Percentiles rank a stretch among this genome's conserved stretches.
Evolutionary conservation across 2,329 filamentous ascomycete species (phyloP).

Genomic region (Talaromyces amestolkiae): DNA sequence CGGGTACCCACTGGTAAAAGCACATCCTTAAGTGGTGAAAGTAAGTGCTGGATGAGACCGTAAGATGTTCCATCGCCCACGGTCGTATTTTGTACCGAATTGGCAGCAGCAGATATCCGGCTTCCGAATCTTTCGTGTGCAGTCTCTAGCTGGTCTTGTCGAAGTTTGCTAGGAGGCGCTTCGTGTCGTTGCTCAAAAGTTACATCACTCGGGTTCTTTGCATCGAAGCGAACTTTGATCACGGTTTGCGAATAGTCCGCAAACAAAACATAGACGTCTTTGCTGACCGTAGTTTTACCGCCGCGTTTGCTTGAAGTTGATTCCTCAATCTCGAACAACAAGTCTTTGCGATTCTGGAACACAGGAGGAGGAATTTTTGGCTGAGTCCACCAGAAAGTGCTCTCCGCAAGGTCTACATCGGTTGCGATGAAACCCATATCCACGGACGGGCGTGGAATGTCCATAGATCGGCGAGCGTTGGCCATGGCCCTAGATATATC

Average conservation of each 20-base stretch:
- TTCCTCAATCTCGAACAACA: constrained; percentile 80
- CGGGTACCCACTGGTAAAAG: constrained; percentile 82
- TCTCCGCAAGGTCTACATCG: constrained; percentile 74
- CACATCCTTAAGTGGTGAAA: constrained; percentile 69
- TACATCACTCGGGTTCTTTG: constrained; percentile 68
- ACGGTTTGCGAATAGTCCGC: constrained; percentile 95
- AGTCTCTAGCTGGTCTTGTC: constrained; percentile 89
- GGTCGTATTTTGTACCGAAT: constrained; percentile 70
- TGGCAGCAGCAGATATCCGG: constrained; percentile 69
- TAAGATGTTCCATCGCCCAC: constrained; percentile 83
- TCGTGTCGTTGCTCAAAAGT: constrained; percentile 83
- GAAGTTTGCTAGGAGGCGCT: constrained; percentile 71
- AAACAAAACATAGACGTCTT: constrained; percentile 83
- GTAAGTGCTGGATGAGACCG: constrained; percentile 72
- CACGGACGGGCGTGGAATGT: constrained; percentile 69
- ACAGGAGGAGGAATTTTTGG: constrained; percentile 74
- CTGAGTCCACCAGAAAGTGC: constrained; percentile 84
- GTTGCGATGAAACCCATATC: constrained; percentile 83
- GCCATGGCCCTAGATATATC: constrained; percentile 59
- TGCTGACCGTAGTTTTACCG: constrained; percentile 69
- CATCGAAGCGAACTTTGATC: constrained; percentile 75
- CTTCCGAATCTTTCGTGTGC: constrained; percentile 78
- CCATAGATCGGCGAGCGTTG: constrained; percentile 64
- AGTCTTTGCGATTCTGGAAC: constrained; percentile 77
- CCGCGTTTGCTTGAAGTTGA: constrained; percentile 66